Evolutionary conservation across 352 stramenopile genomes (phyloP).

Genomic region (Phytophthora rubi): DNA sequence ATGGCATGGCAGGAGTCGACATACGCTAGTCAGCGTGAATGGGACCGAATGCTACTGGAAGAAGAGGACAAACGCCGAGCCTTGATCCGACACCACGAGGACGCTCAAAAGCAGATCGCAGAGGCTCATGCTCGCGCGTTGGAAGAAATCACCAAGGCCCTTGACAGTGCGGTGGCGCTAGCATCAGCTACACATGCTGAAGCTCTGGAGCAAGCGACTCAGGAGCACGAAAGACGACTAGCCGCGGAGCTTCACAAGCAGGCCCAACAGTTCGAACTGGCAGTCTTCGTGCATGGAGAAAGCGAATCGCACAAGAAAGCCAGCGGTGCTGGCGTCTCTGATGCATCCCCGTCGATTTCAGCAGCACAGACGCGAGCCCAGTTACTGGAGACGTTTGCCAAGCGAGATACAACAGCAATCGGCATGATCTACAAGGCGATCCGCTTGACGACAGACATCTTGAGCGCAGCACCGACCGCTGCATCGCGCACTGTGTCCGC

Average conservation of each 20-base stretch:
- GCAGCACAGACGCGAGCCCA: conserved; percentile 31
- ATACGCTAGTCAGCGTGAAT: conserved; percentile 29
- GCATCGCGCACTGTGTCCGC: not conserved
- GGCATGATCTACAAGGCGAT: conserved; percentile 75
- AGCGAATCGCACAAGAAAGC: conserved; percentile 12
- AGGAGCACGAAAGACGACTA: conserved; percentile 25
- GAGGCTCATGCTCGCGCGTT: conserved; percentile 16
- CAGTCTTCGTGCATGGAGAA: conserved; percentile 31
- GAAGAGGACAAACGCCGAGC: conserved; percentile 33
- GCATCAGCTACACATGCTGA: conserved; percentile 26
- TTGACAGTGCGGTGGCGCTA: conserved; percentile 17
- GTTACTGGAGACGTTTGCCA: conserved; percentile 61
- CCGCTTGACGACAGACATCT: conserved; percentile 66
- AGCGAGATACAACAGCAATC: conserved; percentile 65
- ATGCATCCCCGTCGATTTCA: conserved; percentile 7
- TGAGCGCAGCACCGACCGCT: conserved; percentile 45
- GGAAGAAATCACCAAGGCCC: conserved; percentile 21
- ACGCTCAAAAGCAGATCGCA: conserved; percentile 17
- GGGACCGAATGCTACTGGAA: conserved; percentile 29
- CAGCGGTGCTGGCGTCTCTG: conserved; percentile 6
- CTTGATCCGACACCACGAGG: conserved; percentile 26
- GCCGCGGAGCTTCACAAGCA: conserved; percentile 48
- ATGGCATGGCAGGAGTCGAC: conserved; percentile 35
- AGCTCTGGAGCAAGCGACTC: conserved; percentile 23
- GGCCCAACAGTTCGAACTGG: conserved; percentile 54